Percentiles rank a stretch among this genome's conserved stretches.
Evolutionary conservation across 306 rosid species (phyloP).

Genomic region (Coriaria nepalensis): DNA sequence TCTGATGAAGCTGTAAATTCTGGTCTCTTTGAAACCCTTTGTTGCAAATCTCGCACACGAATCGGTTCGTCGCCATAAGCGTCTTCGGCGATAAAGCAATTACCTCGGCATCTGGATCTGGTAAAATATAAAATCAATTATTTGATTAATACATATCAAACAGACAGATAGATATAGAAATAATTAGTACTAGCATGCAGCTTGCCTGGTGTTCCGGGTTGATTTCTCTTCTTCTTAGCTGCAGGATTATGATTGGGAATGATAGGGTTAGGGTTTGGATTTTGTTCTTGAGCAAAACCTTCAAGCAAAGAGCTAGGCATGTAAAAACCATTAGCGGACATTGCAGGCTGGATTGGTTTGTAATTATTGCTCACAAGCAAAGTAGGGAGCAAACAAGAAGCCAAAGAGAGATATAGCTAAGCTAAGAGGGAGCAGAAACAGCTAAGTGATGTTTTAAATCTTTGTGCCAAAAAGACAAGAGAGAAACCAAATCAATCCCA

Average conservation of each 20-base stretch:
- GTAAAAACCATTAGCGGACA: conserved; percentile 59
- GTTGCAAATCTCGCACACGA: conserved; percentile 90
- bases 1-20: conserved; percentile 79
- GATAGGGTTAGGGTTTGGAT: conserved; percentile 45
- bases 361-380: too few relatives aligned
- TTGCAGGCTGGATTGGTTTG: conserved; percentile 8
- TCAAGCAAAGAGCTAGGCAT: conserved; percentile 33
- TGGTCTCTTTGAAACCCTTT: conserved; percentile 97
- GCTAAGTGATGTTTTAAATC: conserved; percentile 13
- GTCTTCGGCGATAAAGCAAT: conserved; percentile 78
- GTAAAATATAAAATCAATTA: neutral
- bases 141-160: neutral
- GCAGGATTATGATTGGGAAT: conserved; percentile 28
- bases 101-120: conserved; percentile 99
- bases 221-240: conserved; percentile 72
- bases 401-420: too few relatives aligned
- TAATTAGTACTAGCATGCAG: neutral
- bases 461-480: conserved; percentile 60
- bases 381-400: too few relatives aligned
- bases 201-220: conserved; percentile 89
- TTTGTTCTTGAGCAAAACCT: conserved; percentile 39
- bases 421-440: too few relatives aligned
- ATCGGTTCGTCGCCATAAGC: conserved; percentile 86
- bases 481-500: conserved; percentile 36
- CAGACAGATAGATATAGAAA: neutral